Evolutionary conservation across 306 rosid genomes (phyloP).

Genomic region (Prunus davidiana): DNA sequence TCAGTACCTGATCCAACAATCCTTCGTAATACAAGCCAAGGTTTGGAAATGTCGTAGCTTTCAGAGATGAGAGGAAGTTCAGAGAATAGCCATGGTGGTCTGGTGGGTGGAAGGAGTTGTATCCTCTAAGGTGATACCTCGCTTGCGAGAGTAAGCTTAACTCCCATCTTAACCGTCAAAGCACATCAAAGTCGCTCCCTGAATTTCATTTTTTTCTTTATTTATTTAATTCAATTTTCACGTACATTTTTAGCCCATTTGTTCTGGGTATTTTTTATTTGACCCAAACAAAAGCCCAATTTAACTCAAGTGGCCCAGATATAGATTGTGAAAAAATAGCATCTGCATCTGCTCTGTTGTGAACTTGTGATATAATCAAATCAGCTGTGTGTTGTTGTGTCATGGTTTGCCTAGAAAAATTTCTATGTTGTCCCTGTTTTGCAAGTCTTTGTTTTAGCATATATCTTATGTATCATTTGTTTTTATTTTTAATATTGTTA

Average conservation of each 20-base stretch:
- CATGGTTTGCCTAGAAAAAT: not conserved
- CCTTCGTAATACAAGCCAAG: not conserved
- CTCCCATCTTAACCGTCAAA: not conserved
- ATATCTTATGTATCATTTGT: not conserved
- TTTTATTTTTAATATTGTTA: not conserved
- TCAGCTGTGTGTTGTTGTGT: not conserved
- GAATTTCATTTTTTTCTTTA: not conserved
- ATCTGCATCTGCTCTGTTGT: too few relatives aligned
- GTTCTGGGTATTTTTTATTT: not conserved
- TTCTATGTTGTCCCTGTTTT: not conserved
- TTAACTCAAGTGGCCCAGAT: not conserved
- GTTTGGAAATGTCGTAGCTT: not conserved
- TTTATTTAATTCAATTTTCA: not conserved
- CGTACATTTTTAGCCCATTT: not conserved
- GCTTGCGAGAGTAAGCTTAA: not conserved
- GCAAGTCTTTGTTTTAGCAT: not conserved
- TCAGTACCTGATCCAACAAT: conserved; percentile 5
- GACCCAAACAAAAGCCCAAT: not conserved
- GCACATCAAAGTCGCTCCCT: not conserved
- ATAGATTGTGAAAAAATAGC: not conserved
- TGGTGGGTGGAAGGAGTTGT: not conserved
- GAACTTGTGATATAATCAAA: not conserved
- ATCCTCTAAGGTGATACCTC: not conserved
- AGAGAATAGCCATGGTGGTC: not conserved
- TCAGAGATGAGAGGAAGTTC: not conserved